phyloP scores from a whole-genome alignment of 192 early-diverging fungal genomes.

The Rhizophagus clarus region DNA sequence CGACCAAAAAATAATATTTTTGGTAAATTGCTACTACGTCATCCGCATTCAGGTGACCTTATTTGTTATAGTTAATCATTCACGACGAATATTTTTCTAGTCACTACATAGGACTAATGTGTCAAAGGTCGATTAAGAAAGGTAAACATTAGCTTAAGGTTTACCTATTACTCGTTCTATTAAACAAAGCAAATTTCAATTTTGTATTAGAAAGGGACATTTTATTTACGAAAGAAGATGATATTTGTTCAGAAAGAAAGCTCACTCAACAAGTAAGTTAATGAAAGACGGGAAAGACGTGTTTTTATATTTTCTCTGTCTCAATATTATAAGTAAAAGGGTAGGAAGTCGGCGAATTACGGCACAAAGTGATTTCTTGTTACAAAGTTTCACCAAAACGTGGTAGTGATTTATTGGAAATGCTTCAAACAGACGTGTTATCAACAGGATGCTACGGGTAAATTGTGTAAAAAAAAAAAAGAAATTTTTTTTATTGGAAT shows the following conservation, averaged over 20 bases:
- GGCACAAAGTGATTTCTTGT: background rate
- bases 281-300: background rate
- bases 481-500: background rate
- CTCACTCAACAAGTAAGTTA: background rate
- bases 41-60: too few species aligned
- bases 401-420: background rate
- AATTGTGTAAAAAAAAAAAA: background rate
- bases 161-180: background rate
- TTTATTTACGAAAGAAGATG: background rate
- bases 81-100: too few species aligned
- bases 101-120: background rate
- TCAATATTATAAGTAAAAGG: background rate
- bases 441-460: slow-evolving; percentile 17
- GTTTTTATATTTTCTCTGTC: background rate
- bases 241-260: background rate
- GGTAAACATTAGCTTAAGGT: background rate
- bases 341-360: background rate
- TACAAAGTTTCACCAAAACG: slow-evolving; percentile 5
- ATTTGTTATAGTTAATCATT: too few species aligned
- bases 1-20: too few species aligned
- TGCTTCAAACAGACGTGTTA: background rate
- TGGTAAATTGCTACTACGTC: too few species aligned
- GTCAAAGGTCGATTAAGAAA: background rate
- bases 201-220: background rate
- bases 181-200: background rate